A percentile compares a stretch with the other conserved stretches of the same genome.
phyloP scores from a whole-genome alignment of 805 yeast species.

The Nakazawaea wickerhamii region DNA sequence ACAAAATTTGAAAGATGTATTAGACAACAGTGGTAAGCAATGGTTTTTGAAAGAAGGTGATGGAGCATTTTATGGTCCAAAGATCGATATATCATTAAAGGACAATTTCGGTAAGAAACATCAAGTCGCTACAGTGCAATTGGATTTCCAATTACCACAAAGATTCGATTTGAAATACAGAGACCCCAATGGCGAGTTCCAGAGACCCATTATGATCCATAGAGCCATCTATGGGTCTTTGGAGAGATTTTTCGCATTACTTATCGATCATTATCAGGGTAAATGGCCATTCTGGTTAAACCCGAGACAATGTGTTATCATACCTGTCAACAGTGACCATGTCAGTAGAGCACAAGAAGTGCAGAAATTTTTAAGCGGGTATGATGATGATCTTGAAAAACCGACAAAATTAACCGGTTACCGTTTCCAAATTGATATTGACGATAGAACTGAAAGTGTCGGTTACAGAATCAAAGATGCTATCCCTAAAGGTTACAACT shows the following conservation, averaged over 20 bases:
- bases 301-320: constrained; percentile 81
- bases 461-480: constrained; percentile 81
- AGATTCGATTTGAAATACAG: constrained; percentile 73
- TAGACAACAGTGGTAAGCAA: constrained; percentile 40
- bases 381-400: constrained; percentile 25
- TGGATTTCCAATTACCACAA: constrained; percentile 91
- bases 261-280: constrained; percentile 86
- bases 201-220: constrained; percentile 90
- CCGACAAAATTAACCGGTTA: constrained; percentile 54
- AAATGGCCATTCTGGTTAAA: constrained; percentile 98
- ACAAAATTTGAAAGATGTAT: constrained; percentile 48
- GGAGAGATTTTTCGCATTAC: constrained; percentile 85
- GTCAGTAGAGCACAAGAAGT: constrained; percentile 47
- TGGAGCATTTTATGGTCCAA: constrained; percentile 97
- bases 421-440: constrained; percentile 72
- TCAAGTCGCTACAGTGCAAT: constrained; percentile 93
- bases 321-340: constrained; percentile 72
- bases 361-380: constrained; percentile 43
- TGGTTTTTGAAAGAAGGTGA: constrained; percentile 88
- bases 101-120: constrained; percentile 80
- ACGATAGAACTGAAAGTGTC: constrained; percentile 68
- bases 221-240: constrained; percentile 94
- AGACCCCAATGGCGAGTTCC: constrained; percentile 41
- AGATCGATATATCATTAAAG: constrained; percentile 77
- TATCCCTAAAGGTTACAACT: constrained; percentile 66